Evolutionary conservation across 2,329 filamentous ascomycete species (phyloP).

Genomic region (Podosphaera xanthii): DNA sequence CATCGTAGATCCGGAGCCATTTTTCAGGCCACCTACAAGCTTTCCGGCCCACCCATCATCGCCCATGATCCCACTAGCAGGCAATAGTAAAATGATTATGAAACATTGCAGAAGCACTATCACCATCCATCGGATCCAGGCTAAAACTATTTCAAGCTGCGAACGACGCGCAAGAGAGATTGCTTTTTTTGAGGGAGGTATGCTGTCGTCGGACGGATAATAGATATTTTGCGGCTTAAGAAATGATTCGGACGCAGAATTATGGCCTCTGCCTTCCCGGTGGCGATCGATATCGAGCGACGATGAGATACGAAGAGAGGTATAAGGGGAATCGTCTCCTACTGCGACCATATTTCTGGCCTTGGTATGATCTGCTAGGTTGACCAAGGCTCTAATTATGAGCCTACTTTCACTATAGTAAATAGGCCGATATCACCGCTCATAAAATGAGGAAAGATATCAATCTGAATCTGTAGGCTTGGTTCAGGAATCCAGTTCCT

Average conservation of each 20-base stretch:
- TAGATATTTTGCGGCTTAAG: slow-evolving; percentile 4
- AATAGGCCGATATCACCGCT: no score
- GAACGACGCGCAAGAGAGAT: slow-evolving; percentile 1
- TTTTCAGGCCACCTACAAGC: neutral
- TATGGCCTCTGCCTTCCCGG: slow-evolving; percentile 1
- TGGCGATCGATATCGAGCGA: slow-evolving; percentile 1
- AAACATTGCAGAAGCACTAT: slow-evolving; percentile 12
- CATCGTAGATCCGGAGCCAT: neutral
- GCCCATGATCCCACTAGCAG: slow-evolving; percentile 5
- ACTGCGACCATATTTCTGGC: no score
- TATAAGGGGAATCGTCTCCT: neutral
- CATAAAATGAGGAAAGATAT: no score
- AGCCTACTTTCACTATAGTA: no score
- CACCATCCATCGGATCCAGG: slow-evolving; percentile 13
- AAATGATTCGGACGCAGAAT: slow-evolving; percentile 9
- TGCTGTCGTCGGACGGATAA: slow-evolving; percentile 2
- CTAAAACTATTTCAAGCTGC: slow-evolving; percentile 5
- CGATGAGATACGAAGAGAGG: slow-evolving; percentile 1
- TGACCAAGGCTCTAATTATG: no score
- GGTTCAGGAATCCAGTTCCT: no score
- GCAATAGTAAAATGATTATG: slow-evolving; percentile 13
- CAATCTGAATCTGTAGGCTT: no score
- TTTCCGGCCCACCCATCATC: slow-evolving; percentile 2
- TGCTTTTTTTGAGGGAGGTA: slow-evolving; percentile 2
- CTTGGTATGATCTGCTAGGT: no score